A percentile compares a stretch with the other conserved stretches of the same genome.
Evolutionary conservation across 345 rosid species (phyloP).

Genomic region (Murraya paniculata): DNA sequence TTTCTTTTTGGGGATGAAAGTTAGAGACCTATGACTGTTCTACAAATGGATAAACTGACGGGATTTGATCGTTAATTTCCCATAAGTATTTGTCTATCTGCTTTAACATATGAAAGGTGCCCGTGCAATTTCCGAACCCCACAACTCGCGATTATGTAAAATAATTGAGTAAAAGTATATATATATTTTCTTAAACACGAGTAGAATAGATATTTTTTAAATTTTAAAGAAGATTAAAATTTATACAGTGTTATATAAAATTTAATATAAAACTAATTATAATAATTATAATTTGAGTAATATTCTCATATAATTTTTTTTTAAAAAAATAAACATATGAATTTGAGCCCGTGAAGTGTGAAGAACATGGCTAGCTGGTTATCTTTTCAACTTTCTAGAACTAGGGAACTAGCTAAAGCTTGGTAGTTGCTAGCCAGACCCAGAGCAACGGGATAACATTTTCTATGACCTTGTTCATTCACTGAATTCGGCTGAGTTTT

Average conservation of each 20-base stretch:
- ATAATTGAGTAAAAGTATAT: no score
- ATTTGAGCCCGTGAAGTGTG: not conserved
- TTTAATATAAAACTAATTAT: no score
- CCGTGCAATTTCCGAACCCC: no score
- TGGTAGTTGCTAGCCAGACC: not conserved
- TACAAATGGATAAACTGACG: no score
- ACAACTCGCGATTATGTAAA: no score
- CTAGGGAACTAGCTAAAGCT: not conserved
- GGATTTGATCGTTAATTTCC: not conserved
- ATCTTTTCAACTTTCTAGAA: not conserved
- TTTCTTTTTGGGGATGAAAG: no score
- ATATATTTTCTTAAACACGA: no score
- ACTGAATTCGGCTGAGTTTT: not conserved
- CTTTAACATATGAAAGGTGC: not conserved
- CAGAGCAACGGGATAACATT: not conserved
- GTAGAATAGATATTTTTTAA: fast-evolving
- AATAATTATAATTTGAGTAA: no score
- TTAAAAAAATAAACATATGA: no score
- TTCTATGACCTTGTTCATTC: not conserved
- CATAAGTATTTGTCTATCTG: not conserved
- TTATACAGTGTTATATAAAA: fast-evolving
- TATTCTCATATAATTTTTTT: no score
- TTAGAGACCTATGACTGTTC: no score
- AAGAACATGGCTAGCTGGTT: not conserved
- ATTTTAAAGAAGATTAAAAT: no score